Conservation (phyloP, 2,329 filamentous ascomycete genomes). For the Hypomyces rosellus region DNA sequence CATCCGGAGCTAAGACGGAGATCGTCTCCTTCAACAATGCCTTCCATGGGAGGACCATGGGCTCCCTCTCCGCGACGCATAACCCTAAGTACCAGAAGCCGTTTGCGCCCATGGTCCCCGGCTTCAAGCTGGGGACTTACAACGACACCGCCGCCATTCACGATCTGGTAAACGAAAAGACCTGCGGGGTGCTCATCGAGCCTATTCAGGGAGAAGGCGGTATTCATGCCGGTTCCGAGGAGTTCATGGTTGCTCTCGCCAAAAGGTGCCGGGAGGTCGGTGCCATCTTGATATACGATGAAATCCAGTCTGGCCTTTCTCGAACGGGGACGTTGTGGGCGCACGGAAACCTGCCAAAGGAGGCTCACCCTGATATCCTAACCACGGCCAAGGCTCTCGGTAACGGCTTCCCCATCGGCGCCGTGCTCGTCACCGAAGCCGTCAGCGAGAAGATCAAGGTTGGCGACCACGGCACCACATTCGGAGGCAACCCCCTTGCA, state of each 20-base stretch:
- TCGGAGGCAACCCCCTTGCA: conserved; percentile 85
- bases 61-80: conserved; percentile 86
- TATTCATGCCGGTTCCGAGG: conserved; percentile 73
- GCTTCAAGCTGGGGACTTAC: conserved; percentile 79
- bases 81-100: conserved; percentile 97
- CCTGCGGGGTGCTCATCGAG: conserved; percentile 92
- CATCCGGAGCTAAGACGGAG: conserved; percentile 68
- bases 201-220: conserved; percentile 97
- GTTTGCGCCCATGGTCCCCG: conserved; percentile 91
- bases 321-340: conserved; percentile 91
- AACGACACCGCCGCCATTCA: conserved; percentile 73
- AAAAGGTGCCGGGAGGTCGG: conserved; percentile 79
- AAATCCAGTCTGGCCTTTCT: conserved; percentile 91
- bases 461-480: conserved; percentile 90
- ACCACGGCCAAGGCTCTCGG: conserved; percentile 94
- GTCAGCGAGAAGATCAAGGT: conserved; percentile 38
- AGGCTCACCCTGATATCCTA: conserved; percentile 87
- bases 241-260: conserved; percentile 80
- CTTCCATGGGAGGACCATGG: conserved; percentile 97
- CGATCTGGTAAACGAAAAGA: conserved; percentile 71
- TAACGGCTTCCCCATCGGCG: conserved; percentile 93
- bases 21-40: conserved; percentile 86
- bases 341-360: conserved; percentile 64
- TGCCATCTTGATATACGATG: conserved; percentile 86
- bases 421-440: conserved; percentile 41